These are phyloP conservation scores for Torulaspora pretoriensis DNA, from an alignment of 1,139 yeast species.

Conservation along the genomic window DNA sequence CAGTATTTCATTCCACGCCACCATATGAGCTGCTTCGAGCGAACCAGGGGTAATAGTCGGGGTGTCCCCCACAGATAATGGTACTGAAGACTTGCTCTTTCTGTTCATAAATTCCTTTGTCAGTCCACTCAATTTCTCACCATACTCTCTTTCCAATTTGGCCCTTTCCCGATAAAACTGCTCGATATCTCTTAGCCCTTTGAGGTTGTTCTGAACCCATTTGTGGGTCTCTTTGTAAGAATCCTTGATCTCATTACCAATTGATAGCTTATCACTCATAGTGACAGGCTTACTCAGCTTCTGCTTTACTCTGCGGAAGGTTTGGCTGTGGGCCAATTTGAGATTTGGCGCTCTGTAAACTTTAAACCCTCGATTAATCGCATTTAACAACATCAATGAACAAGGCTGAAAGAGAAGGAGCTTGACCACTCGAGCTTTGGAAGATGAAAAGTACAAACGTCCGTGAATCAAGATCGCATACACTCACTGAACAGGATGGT, in stretches of 20 bases:
- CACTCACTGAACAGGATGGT: conserved; percentile 10
- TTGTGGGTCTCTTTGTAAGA: conserved; percentile 69
- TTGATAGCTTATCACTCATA: conserved; percentile 34
- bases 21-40: conserved; percentile 83
- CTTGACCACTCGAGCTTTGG: background rate
- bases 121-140: conserved; percentile 60
- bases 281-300: background rate
- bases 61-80: conserved; percentile 81
- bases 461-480: conserved; percentile 2
- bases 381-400: background rate
- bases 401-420: background rate
- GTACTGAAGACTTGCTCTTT: conserved; percentile 65
- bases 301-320: background rate
- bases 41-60: conserved; percentile 95
- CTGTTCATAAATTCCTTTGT: conserved; percentile 69
- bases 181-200: conserved; percentile 75
- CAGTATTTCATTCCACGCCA: conserved; percentile 89
- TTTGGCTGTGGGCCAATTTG: background rate
- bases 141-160: conserved; percentile 74
- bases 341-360: background rate
- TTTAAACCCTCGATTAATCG: background rate
- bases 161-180: conserved; percentile 82
- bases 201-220: conserved; percentile 73
- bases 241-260: conserved; percentile 75
- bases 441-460: background rate